Base-by-base conservation (phyloP, 371 early-diverging fungal species). In the Mortierella sp. region DNA sequence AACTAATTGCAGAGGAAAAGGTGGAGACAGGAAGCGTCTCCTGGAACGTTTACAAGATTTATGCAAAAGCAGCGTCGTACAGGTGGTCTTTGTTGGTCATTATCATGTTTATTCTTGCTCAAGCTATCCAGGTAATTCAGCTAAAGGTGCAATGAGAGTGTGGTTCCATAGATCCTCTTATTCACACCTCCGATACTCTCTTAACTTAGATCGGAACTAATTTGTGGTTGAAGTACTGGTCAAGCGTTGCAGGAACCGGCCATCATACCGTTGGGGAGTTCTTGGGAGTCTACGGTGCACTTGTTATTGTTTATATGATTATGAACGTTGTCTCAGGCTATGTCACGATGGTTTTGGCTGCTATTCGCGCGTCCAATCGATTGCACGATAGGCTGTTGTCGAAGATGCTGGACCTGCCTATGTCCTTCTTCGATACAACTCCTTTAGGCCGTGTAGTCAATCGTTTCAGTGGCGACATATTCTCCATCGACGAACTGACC, bases 391-490 rank as follows among this genome's bases (percentile, higher is more conserved):
- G 58, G 12, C 63, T 88, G 58, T 61, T 89, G 69, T 57, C 74
- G 4, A 76, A 71, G 9, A 77, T 88, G 52, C 55, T 90, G 70
- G 86, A 84, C 22, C 86, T 92, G 16, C 94, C 94, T 20, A 92
- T 92, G 90, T 81, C 81, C 18, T 80, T 80, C 51, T 80, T 80
- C 35, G 81, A 80, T 55, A 80, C 81, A 5, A 80, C 75, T 0
- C 79, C 79, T 20, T 73, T 94, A 11, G 95, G 96, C 6, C 89
- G 94, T 35, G 89, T 95, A 51, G 81, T 97, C 39, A 95, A 96
- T 71, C 87, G 97, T 5, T 95, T 96, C 86, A 73, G 74, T 28
- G 64, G 70, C 28, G 80, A 80, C 39, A 59, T 80, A 43, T 72
- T 72, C 26, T 60, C 68, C 0, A 61, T 71, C 26, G 80, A 80